A percentile compares a stretch with the other conserved stretches of the same genome.
phyloP scores from a whole-genome alignment of 1,139 yeast species.

The Geotrichum cucujoidarum region DNA sequence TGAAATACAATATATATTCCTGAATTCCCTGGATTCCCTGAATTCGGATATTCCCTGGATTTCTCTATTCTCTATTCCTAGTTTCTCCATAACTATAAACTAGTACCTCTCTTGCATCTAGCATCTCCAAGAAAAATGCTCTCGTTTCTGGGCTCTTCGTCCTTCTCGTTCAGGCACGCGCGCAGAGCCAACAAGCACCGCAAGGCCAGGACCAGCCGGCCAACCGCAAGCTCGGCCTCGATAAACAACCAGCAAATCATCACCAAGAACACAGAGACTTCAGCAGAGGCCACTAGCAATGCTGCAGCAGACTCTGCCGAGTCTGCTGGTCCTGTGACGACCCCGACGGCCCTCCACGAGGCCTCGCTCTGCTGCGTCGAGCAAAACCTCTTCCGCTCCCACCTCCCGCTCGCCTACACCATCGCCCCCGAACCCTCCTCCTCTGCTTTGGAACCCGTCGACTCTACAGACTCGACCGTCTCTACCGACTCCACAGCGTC shows the following conservation, averaged over 20 bases:
- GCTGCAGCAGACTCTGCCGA: no score
- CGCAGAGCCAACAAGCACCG: background rate
- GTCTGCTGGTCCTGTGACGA: no score
- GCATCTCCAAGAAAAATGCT: background rate
- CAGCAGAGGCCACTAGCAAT: no score
- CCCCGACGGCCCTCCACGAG: background rate
- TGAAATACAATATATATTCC: background rate
- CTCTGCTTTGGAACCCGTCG: background rate
- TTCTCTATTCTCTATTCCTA: background rate
- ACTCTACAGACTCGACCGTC: background rate
- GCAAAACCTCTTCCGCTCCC: background rate
- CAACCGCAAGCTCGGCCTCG: background rate
- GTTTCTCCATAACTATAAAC: background rate
- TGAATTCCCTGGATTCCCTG: no score
- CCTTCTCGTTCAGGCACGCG: background rate
- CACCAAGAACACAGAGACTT: no score
- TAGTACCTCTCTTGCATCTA: background rate
- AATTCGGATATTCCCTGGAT: background rate
- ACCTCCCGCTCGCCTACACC: background rate
- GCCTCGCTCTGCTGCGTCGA: background rate
- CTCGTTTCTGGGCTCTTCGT: conserved; percentile 1
- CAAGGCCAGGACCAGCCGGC: background rate
- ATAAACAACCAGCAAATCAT: background rate
- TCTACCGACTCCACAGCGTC: background rate
- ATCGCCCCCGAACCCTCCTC: background rate